phyloP scores from a whole-genome alignment of 2,329 filamentous ascomycete species.

The Pseudovirgaria hyperparasitica region DNA sequence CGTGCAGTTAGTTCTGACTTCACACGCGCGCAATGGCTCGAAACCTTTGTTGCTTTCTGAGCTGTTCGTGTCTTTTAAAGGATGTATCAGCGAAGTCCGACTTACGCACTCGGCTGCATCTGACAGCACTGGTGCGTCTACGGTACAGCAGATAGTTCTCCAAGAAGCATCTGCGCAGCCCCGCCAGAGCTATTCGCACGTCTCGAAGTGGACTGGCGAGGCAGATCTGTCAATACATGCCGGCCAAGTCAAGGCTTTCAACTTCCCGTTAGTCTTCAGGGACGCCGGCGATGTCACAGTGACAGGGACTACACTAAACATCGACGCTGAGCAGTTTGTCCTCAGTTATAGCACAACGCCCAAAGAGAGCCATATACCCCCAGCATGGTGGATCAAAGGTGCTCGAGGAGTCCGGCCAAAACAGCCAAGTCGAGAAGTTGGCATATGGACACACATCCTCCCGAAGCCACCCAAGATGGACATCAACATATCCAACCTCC shows the following conservation, averaged over 20 bases:
- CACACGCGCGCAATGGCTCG: conserved; percentile 32
- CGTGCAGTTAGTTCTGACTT: conserved; percentile 42
- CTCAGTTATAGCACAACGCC: conserved; percentile 51
- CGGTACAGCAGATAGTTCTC: conserved; percentile 11
- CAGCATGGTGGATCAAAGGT: conserved; percentile 22
- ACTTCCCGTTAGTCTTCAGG: conserved; percentile 59
- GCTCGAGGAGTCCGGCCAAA: conserved; percentile 13
- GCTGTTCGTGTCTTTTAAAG: conserved; percentile 40
- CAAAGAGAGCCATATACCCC: conserved; percentile 13
- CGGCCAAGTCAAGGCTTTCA: conserved; percentile 56
- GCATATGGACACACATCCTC: conserved; percentile 54
- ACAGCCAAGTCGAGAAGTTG: conserved; percentile 18
- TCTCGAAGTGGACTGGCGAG: conserved; percentile 42
- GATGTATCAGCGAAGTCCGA: conserved; percentile 23
- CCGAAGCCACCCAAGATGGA: conserved; percentile 89
- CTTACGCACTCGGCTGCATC: conserved; percentile 12
- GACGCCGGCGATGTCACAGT: conserved; percentile 70
- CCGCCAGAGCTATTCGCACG: conserved; percentile 18
- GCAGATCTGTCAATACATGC: conserved; percentile 54
- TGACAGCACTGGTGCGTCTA: conserved; percentile 5
- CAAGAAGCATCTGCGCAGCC: conserved; percentile 14
- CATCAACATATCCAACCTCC: conserved; percentile 49
- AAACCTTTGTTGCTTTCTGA: conserved; percentile 35
- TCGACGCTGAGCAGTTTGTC: conserved; percentile 54
- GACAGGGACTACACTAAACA: conserved; percentile 46